These are phyloP conservation scores for Platanthera guangdongensis DNA, from an alignment of 106 monocot species.

Conservation along the genomic window DNA sequence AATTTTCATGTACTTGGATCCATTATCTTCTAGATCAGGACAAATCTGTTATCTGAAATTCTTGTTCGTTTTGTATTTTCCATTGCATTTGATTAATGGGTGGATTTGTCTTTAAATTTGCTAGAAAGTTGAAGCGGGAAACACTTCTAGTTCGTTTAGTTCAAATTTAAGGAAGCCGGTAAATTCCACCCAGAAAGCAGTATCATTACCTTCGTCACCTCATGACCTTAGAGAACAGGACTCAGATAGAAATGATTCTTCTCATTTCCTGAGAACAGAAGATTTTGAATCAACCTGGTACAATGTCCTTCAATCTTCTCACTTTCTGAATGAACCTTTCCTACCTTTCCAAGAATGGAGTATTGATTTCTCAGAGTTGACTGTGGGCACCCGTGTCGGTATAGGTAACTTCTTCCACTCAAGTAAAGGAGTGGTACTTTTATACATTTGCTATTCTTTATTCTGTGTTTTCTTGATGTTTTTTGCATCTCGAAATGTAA, in stretches of 20 bases:
- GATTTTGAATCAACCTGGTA: conserved; percentile 55
- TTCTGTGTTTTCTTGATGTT: not conserved
- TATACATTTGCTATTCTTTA: not conserved
- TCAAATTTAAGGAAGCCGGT: conserved; percentile 34
- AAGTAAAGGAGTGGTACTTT: not conserved
- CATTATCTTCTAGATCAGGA: not conserved
- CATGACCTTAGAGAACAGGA: conserved; percentile 56
- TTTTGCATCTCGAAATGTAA: not conserved
- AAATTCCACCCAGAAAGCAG: conserved; percentile 67
- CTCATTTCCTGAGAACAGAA: conserved; percentile 40
- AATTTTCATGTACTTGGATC: not conserved
- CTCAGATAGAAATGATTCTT: conserved; percentile 32
- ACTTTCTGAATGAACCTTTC: conserved; percentile 67
- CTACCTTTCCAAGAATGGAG: conserved; percentile 92
- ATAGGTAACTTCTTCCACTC: conserved; percentile 32
- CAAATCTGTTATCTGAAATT: not conserved
- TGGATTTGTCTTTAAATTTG: conserved; percentile 15
- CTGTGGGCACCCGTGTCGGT: conserved; percentile 88
- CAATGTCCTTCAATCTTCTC: conserved; percentile 59
- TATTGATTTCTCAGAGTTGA: conserved; percentile 91
- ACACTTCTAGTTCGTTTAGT: conserved; percentile 25
- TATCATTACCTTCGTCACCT: conserved; percentile 93
- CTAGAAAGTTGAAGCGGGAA: conserved; percentile 32
- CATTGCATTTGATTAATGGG: not conserved
- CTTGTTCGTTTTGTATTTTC: not conserved